Evolutionary conservation across 176 grass and related monocot genomes (phyloP).

Genomic region (Triticum timopheevii): DNA sequence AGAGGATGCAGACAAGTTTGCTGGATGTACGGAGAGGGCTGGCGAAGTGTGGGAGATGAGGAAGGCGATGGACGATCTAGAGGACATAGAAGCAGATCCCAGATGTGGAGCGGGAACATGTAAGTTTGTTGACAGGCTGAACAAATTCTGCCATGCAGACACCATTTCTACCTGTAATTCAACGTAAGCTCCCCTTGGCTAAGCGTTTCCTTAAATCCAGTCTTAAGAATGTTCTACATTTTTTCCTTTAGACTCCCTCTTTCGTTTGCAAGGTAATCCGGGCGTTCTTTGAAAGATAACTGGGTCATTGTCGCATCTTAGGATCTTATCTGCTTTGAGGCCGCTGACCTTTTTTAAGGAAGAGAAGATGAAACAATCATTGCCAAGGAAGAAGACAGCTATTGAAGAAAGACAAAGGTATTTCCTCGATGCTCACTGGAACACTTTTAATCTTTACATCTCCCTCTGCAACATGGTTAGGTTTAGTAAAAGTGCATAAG

Average conservation of each 20-base stretch:
- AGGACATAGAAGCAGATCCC: constrained; percentile 36
- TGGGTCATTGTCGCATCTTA: too few relatives aligned
- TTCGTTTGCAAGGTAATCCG: neutral
- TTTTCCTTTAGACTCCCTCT: constrained; percentile 14
- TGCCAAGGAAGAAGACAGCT: too few relatives aligned
- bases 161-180: neutral
- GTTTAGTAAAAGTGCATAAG: neutral
- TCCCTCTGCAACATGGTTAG: neutral
- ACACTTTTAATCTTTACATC: neutral
- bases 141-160: neutral
- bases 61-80: constrained; percentile 14
- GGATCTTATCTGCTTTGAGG: too few relatives aligned
- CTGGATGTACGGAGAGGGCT: neutral
- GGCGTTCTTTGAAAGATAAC: too few relatives aligned
- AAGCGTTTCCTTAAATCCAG: neutral
- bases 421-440: neutral
- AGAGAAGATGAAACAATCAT: too few relatives aligned
- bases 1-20: neutral
- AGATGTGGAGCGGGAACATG: constrained; percentile 35
- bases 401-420: neutral
- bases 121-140: neutral
- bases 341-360: too few relatives aligned
- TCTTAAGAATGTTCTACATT: neutral
- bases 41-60: constrained; percentile 26
- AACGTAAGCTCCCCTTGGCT: neutral